Base-by-base conservation (phyloP, 345 rosid species). In the Gossypium raimondii region DNA sequence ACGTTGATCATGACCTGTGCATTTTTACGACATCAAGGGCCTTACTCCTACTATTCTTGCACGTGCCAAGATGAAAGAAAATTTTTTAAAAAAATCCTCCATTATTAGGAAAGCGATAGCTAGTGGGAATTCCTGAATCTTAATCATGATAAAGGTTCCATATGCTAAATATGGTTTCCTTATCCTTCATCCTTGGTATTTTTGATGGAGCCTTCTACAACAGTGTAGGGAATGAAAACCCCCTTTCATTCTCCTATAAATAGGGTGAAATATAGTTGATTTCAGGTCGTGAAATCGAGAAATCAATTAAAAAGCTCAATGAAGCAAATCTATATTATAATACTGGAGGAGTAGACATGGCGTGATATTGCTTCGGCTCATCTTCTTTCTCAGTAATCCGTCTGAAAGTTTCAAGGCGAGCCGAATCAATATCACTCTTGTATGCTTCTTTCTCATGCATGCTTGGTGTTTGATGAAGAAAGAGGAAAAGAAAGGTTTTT, bases 401-500 rank as follows among this genome's bases (percentile, higher is more conserved):
- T 24, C 20, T 8, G 16, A 59, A 67, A n/a, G 18, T 1, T 45
- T 24, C 38, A 20, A 69, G 84, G 58, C 73, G 85, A 82, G 85
- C 85, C 85, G 85, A 82, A 82, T 73, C 85, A 82, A 79, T 82
- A 82, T 82, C 85, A 82, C 85, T 82, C 82, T 27, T 76, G 85
- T 79, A 66, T 69, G 78, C 79, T 57, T 79, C 68, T 70, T 69
- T 48, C 29, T 24, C 29, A 25, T 12, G 12, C 2, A 8, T 22
- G 62, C 17, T 38, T 63, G 20, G 13, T 63, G n/a, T 34, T 63
- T 17, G 47, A 16, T 8, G 67, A 63, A 63, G 48, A 63, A 3
- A 38, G 2, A 17, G 41, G 24, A 38, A 63, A 17, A 38, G 4
- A 38, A 34, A 6, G 41, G 41, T 34, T 34, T 34, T 34, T 34